Evolutionary conservation across 345 rosid species (phyloP).

Genomic region (Hevea brasiliensis): DNA sequence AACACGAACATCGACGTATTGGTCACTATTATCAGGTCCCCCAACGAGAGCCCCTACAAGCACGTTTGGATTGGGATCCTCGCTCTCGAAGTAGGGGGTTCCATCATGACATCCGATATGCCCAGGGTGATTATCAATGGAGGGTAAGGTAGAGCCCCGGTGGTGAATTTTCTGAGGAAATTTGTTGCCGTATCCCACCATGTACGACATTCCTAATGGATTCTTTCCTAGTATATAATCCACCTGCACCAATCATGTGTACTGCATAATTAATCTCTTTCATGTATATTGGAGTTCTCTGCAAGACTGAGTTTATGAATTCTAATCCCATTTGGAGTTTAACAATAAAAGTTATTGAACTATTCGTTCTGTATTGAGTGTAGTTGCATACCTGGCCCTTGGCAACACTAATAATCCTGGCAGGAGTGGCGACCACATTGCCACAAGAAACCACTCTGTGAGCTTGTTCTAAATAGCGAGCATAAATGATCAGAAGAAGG

Average conservation of each 20-base stretch:
- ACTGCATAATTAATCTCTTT: background rate
- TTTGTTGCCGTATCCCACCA: slow-evolving; percentile 33
- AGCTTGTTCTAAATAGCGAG: slow-evolving; percentile 3
- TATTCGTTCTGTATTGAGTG: background rate
- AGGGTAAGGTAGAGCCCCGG: slow-evolving; percentile 26
- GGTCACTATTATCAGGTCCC: slow-evolving; percentile 20
- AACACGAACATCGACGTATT: slow-evolving; percentile 1
- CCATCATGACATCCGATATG: slow-evolving; percentile 15
- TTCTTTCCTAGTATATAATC: slow-evolving; percentile 32
- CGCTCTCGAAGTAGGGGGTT: background rate
- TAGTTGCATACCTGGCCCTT: slow-evolving; percentile 42
- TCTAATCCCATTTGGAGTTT: too few species aligned
- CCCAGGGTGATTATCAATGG: background rate
- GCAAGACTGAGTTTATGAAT: too few species aligned
- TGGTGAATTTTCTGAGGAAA: slow-evolving; percentile 28
- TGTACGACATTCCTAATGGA: slow-evolving; percentile 29
- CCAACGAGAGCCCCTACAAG: slow-evolving; percentile 22
- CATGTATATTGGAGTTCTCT: too few species aligned
- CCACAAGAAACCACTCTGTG: slow-evolving; percentile 35
- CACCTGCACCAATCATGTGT: slow-evolving; percentile 15
- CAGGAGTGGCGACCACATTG: slow-evolving; percentile 23
- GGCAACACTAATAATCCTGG: slow-evolving; percentile 37
- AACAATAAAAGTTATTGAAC: too few species aligned
- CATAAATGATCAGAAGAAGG: slow-evolving; percentile 22
- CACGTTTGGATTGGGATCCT: slow-evolving; percentile 2